These are phyloP conservation scores for Saturnispora mendoncae DNA, from an alignment of 805 yeast species.

Conservation along the genomic window DNA sequence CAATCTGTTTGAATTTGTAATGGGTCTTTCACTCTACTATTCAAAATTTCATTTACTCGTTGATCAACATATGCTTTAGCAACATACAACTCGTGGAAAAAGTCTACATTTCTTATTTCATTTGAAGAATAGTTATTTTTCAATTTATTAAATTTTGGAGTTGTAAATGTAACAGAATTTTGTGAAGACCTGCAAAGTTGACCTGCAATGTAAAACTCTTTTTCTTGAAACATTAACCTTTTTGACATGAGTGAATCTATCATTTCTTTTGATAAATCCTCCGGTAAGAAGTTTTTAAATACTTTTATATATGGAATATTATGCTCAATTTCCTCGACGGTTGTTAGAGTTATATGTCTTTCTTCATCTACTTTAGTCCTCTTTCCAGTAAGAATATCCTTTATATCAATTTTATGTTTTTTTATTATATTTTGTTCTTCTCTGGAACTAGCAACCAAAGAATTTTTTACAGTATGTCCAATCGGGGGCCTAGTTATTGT, in stretches of 20 bases:
- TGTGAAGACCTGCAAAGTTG: slow-evolving; percentile 55
- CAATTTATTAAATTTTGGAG: neutral
- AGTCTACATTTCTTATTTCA: slow-evolving; percentile 1
- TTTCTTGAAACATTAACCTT: slow-evolving; percentile 31
- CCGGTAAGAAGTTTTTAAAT: slow-evolving; percentile 44
- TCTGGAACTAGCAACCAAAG: neutral
- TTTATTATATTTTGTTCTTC: neutral
- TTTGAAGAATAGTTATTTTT: slow-evolving; percentile 3
- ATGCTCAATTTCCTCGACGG: slow-evolving; percentile 42
- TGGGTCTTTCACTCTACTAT: slow-evolving; percentile 22
- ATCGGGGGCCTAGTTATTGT: too few relatives aligned
- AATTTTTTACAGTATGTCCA: too few relatives aligned
- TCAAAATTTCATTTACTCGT: slow-evolving; percentile 17
- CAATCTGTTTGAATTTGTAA: slow-evolving; percentile 37
- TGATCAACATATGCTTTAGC: slow-evolving; percentile 14
- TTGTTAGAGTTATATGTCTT: slow-evolving; percentile 30
- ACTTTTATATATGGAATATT: slow-evolving; percentile 45
- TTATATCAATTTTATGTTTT: neutral
- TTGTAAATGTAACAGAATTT: slow-evolving; percentile 31
- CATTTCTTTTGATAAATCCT: slow-evolving; percentile 37
- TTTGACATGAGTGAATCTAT: slow-evolving; percentile 36
- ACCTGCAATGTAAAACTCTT: slow-evolving; percentile 54
- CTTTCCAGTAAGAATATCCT: neutral
- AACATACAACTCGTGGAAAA: slow-evolving; percentile 14
- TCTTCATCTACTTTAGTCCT: neutral